Evolutionary conservation across 2,329 filamentous ascomycete species (phyloP), one percentile per base, ranked within the genome.

Genomic region (Fusarium xylarioides): DNA sequence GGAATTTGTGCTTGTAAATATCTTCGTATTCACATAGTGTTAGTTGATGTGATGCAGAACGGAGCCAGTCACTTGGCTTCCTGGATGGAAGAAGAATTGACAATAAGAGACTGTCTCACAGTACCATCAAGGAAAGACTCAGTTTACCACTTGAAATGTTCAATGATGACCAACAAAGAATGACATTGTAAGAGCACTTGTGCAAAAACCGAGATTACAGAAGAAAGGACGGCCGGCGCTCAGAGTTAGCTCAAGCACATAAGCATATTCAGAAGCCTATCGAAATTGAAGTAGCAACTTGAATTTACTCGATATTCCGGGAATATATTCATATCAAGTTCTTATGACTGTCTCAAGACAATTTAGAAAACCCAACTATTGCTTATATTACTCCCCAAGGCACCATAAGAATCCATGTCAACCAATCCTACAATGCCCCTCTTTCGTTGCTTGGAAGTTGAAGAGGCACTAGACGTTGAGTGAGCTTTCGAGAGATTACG

Each of bases 1-100:
- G 70, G 70, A 58, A 70, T 44, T 70, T 68, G 50, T 73, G 63
- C 52, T 71, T 77, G 71, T 77, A 76, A 70, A 75, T 77, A 75
- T 75, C 72, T 75, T 58, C 37, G 21, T 54, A 68, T 73, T 74
- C 49, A 66, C 67, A 58, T 50, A 62, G 71, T 54, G 66, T 44
- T 72, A 62, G 55, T 69, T 66, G 58, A 52, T 52, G 63, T 62
- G 59, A 62, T 37, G 11, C 32, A 54, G 23, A 46, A 28, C 43
- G 57, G 37, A 55, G 66, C 74, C 60, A 46, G 60, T 54, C 44
- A 47, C 32, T 63, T 38, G 52, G 69, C 71, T 75, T 66, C 64
- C 63, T 67, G 71, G 61, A 70, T 66, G 63, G 60, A 73, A 60
- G 63, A 56, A 75, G 74, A 47, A 65, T 42, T 57, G 26, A 56